phyloP scores from a whole-genome alignment of 2,329 filamentous ascomycete species.

The Dothistroma pini region DNA sequence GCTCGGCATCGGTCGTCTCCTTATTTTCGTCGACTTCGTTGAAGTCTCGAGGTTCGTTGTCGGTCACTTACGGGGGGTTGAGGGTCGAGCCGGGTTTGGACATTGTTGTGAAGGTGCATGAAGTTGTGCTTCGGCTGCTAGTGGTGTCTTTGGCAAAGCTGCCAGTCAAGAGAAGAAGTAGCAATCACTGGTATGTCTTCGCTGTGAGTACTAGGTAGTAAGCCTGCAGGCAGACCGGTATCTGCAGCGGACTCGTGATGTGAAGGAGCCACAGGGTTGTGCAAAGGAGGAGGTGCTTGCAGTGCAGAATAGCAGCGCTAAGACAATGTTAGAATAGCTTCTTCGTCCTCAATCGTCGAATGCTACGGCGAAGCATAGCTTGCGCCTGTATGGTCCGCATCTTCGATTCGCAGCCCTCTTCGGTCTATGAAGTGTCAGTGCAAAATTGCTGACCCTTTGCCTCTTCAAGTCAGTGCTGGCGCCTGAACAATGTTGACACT shows the following conservation, averaged over 20 bases:
- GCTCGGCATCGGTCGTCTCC: constrained; percentile 53
- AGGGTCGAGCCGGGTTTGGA: neutral
- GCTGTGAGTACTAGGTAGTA: neutral
- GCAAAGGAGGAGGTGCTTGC: neutral
- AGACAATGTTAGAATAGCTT: neutral
- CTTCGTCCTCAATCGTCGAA: neutral
- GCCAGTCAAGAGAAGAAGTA: neutral
- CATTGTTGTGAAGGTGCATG: neutral
- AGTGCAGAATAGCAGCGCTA: neutral
- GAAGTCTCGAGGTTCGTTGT: neutral
- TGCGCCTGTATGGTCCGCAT: neutral
- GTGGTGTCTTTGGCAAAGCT: neutral
- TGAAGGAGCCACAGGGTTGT: neutral
- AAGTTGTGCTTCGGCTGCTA: neutral
- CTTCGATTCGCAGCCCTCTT: neutral
- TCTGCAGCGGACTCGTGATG: neutral
- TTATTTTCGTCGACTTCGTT: constrained; percentile 12
- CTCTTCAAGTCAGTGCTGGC: neutral
- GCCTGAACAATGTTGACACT: neutral
- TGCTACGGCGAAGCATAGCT: neutral
- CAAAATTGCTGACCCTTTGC: neutral
- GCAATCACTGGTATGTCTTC: neutral
- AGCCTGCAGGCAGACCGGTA: neutral
- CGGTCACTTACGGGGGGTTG: neutral
- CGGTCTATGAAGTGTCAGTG: neutral